Evolutionary conservation across 495 filamentous ascomycete species (phyloP), one percentile per base, ranked within the genome.

Genomic region (Tuber aestivum): DNA sequence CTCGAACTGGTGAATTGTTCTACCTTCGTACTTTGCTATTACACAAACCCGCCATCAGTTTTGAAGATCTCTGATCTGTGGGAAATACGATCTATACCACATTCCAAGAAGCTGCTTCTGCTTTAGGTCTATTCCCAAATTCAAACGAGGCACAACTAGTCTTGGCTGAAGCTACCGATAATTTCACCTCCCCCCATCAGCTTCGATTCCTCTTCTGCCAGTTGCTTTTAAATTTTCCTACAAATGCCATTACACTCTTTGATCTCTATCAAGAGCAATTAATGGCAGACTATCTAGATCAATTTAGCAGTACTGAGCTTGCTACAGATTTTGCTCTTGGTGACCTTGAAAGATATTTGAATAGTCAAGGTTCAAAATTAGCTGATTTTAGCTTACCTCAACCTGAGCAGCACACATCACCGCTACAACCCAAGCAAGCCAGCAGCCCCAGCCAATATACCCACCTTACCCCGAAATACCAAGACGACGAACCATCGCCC

Each of bases 181-280:
- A 41, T 2, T 77, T 78, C 45, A 76, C 42, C 48, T 40, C 70
- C 9, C 48, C 76, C 2, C 23, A 18, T 18, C 78, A 80, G 35
- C 35, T 80, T 3, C 70, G 71, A 32, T 80, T 80, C 23, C 70
- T 80, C 6, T 78, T 76, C 73, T 45, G 61, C 1, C 78, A 78
- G 32, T 12, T 78, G 1, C 27, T 78, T 0, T 12, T 75, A 3
- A 74, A 78, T 70, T 42, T 78, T 18, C 42, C 76, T 7, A 35
- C 56, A 16, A 18, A 56, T 23, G 40, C 76, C 16, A 75, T 78
- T 42, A 20, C 72, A 1, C 27, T 78, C 4, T 80, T 77, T 27
- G 65, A 74, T 27, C 21, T 61, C 32, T 78, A 70, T 71, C 69
- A 71, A 16, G 73, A 80, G 35, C 21, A 69, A 32, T 38, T 77